A percentile compares a stretch with the other conserved stretches of the same genome.
Evolutionary conservation across 768 basidiomycete species (phyloP).

Genomic region (Tricholomella constricta): DNA sequence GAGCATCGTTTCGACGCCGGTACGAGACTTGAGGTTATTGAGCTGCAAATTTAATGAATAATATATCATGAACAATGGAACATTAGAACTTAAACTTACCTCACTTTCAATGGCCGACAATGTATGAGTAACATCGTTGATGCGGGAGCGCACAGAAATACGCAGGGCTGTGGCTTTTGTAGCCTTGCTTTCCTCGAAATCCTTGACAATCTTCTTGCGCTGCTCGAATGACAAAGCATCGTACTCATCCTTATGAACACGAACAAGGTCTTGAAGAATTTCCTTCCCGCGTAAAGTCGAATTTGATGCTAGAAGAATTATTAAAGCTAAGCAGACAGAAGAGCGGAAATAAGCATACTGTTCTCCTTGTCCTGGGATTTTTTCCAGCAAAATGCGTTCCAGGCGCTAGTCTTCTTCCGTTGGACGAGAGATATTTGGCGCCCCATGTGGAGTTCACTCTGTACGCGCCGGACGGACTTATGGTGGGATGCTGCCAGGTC

Average conservation of each 20-base stretch:
- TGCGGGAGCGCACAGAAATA: constrained; percentile 5
- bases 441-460: constrained; percentile 8
- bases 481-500: constrained; percentile 1
- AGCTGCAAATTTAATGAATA: constrained; percentile 6
- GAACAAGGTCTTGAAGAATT: constrained; percentile 7
- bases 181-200: constrained; percentile 12
- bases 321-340: too few relatives aligned
- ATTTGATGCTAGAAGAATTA: neutral
- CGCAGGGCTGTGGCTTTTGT: constrained; percentile 6
- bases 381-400: constrained; percentile 17
- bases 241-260: neutral
- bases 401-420: constrained; percentile 5
- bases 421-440: neutral
- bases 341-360: too few relatives aligned
- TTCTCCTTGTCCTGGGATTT: neutral
- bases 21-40: constrained; percentile 14
- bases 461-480: constrained; percentile 7
- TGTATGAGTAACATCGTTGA: constrained; percentile 16
- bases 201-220: constrained; percentile 4
- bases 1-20: constrained; percentile 16
- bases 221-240: constrained; percentile 1
- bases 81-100: constrained; percentile 10
- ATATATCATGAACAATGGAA: neutral
- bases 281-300: neutral
- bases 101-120: constrained; percentile 9